Base-by-base conservation (phyloP, 1,284 basidiomycete genomes). In the Cryptococcus amylolentus region DNA sequence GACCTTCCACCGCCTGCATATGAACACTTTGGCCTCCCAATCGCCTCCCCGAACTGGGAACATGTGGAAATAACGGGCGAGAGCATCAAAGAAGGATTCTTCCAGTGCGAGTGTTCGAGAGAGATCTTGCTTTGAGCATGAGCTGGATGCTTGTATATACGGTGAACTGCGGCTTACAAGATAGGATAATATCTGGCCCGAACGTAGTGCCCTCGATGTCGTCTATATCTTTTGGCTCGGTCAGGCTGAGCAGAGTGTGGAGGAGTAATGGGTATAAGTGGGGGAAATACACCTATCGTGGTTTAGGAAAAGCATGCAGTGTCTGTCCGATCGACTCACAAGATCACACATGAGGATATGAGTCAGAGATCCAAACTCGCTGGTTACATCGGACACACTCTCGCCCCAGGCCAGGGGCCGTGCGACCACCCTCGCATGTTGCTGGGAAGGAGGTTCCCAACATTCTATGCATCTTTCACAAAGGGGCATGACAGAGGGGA, bases 341-440 rank as follows among this genome's bases (percentile, higher is more conserved):
- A 77, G 58, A 56, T 77, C 75, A 53, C 74, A 72, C 61, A 73
- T 61, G 18, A 77, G 55, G 42, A 77, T 68, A 55, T 76, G 73
- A 5, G 69, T 72, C 49, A 70, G 65, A n/a, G 61, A 61, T 7
- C 62, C 59, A 27, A 56, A 57, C 20, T 40, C 46, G 9, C 28
- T 23, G 8, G 18, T 23, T 12, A 72, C 49, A 16, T 58, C 37
- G 0, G 51, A 49, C 1, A 52, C 51, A 18, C 61, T 57, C 13
- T 64, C 64, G 2, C 74, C 75, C 75, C 75, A 76, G 4, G 69
- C 71, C 4, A 76, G 53, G 1, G 71, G 64, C 20, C 56, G 40
- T 1, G 65, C 68, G 4, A 61, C 20, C 0, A 75, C 67, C 14
- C 52, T 18, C 1, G 65, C 62, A 20, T 61, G 56, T 20, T n/a